Evolutionary conservation across 2,329 filamentous ascomycete species (phyloP).

Genomic region (Neonectria faginata): DNA sequence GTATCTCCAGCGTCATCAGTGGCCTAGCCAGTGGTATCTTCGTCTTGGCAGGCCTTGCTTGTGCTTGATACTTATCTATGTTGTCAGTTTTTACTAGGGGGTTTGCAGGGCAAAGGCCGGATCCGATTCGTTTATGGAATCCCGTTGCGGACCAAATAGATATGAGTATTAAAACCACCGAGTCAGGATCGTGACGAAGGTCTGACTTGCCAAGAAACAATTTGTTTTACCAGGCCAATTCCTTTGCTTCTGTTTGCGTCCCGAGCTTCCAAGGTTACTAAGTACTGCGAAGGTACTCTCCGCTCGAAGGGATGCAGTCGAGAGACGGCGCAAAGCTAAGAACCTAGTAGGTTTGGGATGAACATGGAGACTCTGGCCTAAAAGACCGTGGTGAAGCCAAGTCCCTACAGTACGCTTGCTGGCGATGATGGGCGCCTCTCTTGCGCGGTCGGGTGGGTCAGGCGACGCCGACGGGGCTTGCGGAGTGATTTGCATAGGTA

Average conservation of each 20-base stretch:
- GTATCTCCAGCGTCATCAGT: background rate
- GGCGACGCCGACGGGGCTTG: background rate
- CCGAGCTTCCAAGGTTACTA: too few species aligned
- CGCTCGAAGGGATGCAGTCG: background rate
- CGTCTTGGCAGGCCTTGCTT: too few species aligned
- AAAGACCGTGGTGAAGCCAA: background rate
- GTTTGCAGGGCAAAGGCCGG: too few species aligned
- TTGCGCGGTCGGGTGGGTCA: background rate
- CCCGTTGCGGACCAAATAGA: background rate
- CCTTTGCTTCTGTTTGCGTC: background rate
- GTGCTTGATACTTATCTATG: too few species aligned
- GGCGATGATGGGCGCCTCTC: background rate
- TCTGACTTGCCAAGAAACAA: background rate
- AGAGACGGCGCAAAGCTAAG: background rate
- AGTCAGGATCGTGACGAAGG: background rate
- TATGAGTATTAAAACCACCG: background rate
- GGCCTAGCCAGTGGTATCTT: background rate
- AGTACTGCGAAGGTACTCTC: background rate
- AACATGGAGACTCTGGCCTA: background rate
- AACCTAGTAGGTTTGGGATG: background rate
- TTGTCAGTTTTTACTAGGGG: too few species aligned
- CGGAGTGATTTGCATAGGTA: background rate
- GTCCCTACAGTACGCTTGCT: background rate
- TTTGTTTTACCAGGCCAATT: background rate
- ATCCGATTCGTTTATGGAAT: too few species aligned